Conservation (phyloP, 78 protist species). For the Dictyostelium brefeldianum region DNA sequence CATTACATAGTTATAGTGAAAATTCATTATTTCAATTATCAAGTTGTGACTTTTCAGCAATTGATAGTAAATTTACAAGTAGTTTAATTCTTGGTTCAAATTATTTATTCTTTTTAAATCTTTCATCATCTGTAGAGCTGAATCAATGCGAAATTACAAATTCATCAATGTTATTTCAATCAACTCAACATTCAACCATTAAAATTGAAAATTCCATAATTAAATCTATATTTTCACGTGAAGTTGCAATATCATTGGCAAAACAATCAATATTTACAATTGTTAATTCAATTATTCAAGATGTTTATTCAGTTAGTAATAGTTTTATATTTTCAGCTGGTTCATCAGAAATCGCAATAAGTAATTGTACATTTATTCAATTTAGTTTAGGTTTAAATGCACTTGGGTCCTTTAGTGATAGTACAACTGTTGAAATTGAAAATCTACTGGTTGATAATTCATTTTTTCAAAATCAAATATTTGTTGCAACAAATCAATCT, state of each 20-base stretch:
- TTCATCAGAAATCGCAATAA: not conserved
- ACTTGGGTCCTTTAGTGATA: not conserved
- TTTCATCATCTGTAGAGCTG: not conserved
- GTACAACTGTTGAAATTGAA: not conserved
- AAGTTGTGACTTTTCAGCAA: not conserved
- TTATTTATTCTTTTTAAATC: not conserved
- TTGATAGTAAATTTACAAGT: not conserved
- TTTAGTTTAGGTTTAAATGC: not conserved
- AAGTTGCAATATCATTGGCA: not conserved
- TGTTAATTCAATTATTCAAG: not conserved
- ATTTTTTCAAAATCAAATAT: slow-evolving; percentile 12
- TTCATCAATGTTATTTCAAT: not conserved
- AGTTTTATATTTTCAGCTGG: not conserved
- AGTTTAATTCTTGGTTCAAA: not conserved
- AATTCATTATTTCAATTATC: slow-evolving; percentile 9
- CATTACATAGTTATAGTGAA: not conserved
- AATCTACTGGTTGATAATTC: not conserved
- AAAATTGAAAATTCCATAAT: not conserved
- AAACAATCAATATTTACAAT: not conserved
- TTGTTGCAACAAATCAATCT: not conserved
- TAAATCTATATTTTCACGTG: not conserved
- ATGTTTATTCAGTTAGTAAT: not conserved
- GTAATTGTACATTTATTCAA: not conserved
- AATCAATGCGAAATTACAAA: not conserved
- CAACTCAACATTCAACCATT: not conserved